Evolutionary conservation across 164 flowering plant species (phyloP).

Genomic region (Kalanchoe fedtschenkoi): DNA sequence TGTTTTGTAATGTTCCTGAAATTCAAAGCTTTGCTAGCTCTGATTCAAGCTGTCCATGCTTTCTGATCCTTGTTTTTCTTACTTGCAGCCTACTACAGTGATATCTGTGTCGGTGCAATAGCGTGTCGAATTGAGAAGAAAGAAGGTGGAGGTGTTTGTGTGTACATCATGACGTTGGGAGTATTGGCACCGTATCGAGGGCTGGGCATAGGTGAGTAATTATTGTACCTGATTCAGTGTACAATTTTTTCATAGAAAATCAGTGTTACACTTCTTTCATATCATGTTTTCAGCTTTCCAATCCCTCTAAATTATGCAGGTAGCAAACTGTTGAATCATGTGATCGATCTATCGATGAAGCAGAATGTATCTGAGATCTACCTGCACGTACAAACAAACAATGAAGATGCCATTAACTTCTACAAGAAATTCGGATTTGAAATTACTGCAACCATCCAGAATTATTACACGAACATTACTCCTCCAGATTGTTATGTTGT

Average conservation of each 20-base stretch:
- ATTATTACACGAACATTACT: slow-evolving; percentile 83
- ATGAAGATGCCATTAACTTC: slow-evolving; percentile 84
- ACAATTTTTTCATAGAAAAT: not conserved
- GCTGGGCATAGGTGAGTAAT: slow-evolving; percentile 68
- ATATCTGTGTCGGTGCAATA: too few relatives aligned
- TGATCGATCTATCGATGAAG: slow-evolving; percentile 66
- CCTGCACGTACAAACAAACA: slow-evolving; percentile 96
- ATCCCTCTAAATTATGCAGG: slow-evolving; percentile 38
- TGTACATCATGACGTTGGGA: slow-evolving; percentile 96
- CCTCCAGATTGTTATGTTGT: too few relatives aligned
- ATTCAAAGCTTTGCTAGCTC: too few relatives aligned
- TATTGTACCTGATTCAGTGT: not conserved
- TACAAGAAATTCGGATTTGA: slow-evolving; percentile 93
- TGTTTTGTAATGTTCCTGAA: too few relatives aligned
- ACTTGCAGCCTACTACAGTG: too few relatives aligned
- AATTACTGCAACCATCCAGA: slow-evolving; percentile 83
- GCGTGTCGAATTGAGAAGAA: slow-evolving; percentile 97
- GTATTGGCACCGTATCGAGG: slow-evolving; percentile 98
- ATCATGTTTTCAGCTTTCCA: slow-evolving; percentile 5
- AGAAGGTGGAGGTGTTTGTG: slow-evolving; percentile 63
- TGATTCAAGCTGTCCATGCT: too few relatives aligned
- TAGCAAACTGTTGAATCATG: slow-evolving; percentile 74
- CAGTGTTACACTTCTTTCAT: not conserved
- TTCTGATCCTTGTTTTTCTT: too few relatives aligned
- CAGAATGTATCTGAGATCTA: slow-evolving; percentile 71